These are phyloP conservation scores for Nakazawaea sp. DNA, from an alignment of 805 yeast species.

Conservation along the genomic window DNA sequence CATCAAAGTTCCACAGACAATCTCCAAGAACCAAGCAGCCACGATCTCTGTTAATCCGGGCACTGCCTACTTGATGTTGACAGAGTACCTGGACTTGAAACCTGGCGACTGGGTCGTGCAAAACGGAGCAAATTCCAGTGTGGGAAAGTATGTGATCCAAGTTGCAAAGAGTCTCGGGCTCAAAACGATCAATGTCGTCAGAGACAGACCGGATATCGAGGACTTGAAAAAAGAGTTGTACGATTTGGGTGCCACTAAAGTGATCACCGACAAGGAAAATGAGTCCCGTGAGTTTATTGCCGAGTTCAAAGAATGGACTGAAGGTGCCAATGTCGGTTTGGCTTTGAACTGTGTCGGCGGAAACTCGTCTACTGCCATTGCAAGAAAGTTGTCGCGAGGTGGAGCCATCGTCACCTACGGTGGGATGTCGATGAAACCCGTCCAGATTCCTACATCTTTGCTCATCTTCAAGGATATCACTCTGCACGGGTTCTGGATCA, in stretches of 20 bases:
- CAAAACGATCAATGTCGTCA: slow-evolving; percentile 80
- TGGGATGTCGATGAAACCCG: slow-evolving; percentile 96
- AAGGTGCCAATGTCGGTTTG: slow-evolving; percentile 52
- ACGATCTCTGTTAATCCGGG: slow-evolving; percentile 89
- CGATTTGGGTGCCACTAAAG: slow-evolving; percentile 76
- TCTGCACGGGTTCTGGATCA: slow-evolving; percentile 91
- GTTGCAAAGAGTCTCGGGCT: slow-evolving; percentile 72
- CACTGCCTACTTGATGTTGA: slow-evolving; percentile 86
- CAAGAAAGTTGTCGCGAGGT: slow-evolving; percentile 69
- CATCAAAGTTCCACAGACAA: slow-evolving; percentile 50
- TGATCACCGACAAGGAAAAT: slow-evolving; percentile 84
- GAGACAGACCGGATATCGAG: slow-evolving; percentile 79
- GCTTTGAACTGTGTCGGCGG: slow-evolving; percentile 96
- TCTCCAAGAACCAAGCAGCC: slow-evolving; percentile 63
- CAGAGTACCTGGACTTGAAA: slow-evolving; percentile 52
- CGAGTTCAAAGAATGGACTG: slow-evolving; percentile 47
- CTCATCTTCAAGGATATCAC: slow-evolving; percentile 86
- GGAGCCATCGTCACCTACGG: slow-evolving; percentile 90
- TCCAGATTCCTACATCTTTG: slow-evolving; percentile 79
- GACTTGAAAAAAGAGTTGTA: slow-evolving; percentile 45
- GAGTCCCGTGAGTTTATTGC: slow-evolving; percentile 59
- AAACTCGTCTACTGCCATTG: slow-evolving; percentile 69
- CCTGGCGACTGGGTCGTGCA: slow-evolving; percentile 90
- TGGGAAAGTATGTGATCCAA: slow-evolving; percentile 87
- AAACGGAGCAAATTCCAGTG: slow-evolving; percentile 95